Evolutionary conservation across 2,329 filamentous ascomycete genomes (phyloP), one percentile per base, ranked within the genome.

Genomic region (Xylariaceae sp.): DNA sequence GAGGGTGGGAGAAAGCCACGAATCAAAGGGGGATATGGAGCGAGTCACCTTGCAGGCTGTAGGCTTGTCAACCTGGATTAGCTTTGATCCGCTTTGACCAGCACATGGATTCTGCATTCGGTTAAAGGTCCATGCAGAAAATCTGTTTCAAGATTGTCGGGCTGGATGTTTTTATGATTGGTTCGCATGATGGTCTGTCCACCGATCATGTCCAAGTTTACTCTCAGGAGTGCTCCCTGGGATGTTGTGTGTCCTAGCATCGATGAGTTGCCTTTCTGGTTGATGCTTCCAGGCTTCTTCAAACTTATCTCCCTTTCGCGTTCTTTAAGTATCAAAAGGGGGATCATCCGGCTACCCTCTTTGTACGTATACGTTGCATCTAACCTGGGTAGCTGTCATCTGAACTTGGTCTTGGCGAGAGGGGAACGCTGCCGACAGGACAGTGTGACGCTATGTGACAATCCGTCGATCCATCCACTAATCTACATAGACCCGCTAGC

Each of bases 81-180:
- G 44, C 44, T 12, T 7, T 16, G 10, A 20, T 12, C 16, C 44
- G 12, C 12, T 14, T 26, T 51, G 55, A 59, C 61, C 58, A 52
- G 58, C 58, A 52, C 54, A 59, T 55, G 55, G 56, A 47, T 51
- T 56, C 44, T 55, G 23, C 46, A 40, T 58, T 58, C 57, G 60
- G 60, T 57, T 19, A 57, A 56, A 54, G 57, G 50, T 54, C 57
- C 60, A 60, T 60, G 60, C 57, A 60, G 60, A 54, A 53, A 61
- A 60, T 60, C 60, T 51, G 62, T 64, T 64, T 64, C 62, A 64
- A 62, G 62, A 62, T 62, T 57, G 49, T 56, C 56, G 50, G 61
- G 51, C 45, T 44, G 44, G n/a, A 20, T 44, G 18, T 44, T 42
- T 40, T 10, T 54, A 19, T 63, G 58, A 63, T 63, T 63, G 61